phyloP scores from a whole-genome alignment of 176 grass and related monocot species.

The Urochloa ruziziensis region DNA sequence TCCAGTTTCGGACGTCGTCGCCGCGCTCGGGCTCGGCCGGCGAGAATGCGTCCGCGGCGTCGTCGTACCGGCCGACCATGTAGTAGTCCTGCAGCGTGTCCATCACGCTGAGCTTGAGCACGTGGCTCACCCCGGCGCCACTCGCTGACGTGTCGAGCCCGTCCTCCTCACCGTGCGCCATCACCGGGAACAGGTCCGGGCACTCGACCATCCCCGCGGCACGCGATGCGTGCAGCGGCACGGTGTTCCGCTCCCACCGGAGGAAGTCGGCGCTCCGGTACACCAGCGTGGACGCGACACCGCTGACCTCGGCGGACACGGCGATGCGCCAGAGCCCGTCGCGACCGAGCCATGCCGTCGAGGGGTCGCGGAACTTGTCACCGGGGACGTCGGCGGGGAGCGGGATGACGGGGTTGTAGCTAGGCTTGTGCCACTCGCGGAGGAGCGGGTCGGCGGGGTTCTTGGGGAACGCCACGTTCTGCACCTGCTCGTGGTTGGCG shows the following conservation, averaged over 20 bases:
- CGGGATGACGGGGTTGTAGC: constrained; percentile 68
- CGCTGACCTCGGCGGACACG: constrained; percentile 39
- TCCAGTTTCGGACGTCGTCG: constrained; percentile 48
- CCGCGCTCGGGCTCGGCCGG: constrained; percentile 39
- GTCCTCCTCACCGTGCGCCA: neutral
- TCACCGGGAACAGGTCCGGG: constrained; percentile 79
- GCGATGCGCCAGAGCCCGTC: constrained; percentile 61
- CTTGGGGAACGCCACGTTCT: constrained; percentile 65
- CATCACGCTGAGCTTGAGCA: constrained; percentile 65
- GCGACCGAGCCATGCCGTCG: constrained; percentile 63
- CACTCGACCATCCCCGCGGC: constrained; percentile 58
- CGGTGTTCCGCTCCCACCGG: constrained; percentile 42
- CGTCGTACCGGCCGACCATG: constrained; percentile 69
- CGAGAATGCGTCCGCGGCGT: constrained; percentile 48
- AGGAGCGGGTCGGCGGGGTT: constrained; percentile 58
- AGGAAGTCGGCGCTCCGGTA: constrained; percentile 60
- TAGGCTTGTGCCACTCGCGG: constrained; percentile 59
- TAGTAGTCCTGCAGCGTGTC: constrained; percentile 60
- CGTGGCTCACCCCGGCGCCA: constrained; percentile 35
- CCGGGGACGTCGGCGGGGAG: constrained; percentile 31
- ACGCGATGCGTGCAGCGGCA: constrained; percentile 40
- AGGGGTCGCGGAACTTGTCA: constrained; percentile 58
- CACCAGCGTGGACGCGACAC: constrained; percentile 35
- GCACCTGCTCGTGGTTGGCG: constrained; percentile 32
- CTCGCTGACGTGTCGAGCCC: constrained; percentile 49